Conservation (phyloP, 1,139 yeast species). For the Yamadazyma conglobata region DNA sequence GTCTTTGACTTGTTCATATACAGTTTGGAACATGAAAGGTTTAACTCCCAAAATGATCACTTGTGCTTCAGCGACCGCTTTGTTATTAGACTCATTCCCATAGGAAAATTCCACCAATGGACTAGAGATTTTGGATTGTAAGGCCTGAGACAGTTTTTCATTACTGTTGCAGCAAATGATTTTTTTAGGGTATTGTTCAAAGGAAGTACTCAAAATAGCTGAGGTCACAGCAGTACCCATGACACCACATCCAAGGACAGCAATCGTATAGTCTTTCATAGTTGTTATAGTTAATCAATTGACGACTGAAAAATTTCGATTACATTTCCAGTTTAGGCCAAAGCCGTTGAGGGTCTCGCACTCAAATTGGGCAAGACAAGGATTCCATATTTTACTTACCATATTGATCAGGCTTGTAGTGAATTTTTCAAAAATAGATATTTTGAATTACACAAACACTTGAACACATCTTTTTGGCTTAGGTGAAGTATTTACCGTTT, state of each 20-base stretch:
- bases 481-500: too few species aligned
- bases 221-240: slow-evolving; percentile 95
- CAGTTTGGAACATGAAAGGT: slow-evolving; percentile 70
- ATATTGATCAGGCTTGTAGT: too few species aligned
- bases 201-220: slow-evolving; percentile 56
- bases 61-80: slow-evolving; percentile 61
- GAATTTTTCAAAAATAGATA: too few species aligned
- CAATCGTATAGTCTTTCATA: slow-evolving; percentile 56
- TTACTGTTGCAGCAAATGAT: slow-evolving; percentile 76
- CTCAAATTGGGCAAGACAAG: slow-evolving; percentile 1
- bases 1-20: slow-evolving; percentile 44
- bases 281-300: background rate
- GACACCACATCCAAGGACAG: slow-evolving; percentile 90
- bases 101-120: slow-evolving; percentile 52
- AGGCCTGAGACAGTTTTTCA: slow-evolving; percentile 44
- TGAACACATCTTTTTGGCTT: too few species aligned
- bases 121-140: slow-evolving; percentile 39
- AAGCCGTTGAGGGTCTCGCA: background rate
- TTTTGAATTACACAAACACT: too few species aligned
- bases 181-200: slow-evolving; percentile 61
- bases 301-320: background rate
- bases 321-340: slow-evolving; percentile 1
- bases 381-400: too few species aligned
- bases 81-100: slow-evolving; percentile 48
- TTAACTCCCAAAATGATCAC: slow-evolving; percentile 81